phyloP scores from a whole-genome alignment of 805 yeast species.

The Jamesozyma spencerorum region DNA sequence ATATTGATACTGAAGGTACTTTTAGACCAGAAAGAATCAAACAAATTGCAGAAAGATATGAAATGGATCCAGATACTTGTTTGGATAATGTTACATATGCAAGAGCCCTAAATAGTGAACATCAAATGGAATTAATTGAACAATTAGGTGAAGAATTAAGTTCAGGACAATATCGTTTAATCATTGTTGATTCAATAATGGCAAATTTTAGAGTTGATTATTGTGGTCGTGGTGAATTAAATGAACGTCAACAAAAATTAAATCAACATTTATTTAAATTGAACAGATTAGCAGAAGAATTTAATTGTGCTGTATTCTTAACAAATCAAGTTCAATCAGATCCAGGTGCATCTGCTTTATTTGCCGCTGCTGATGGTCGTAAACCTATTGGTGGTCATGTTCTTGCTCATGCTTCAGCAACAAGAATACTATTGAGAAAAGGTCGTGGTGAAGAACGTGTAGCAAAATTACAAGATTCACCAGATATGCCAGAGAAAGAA shows the following conservation, averaged over 20 bases:
- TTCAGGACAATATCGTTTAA: slow-evolving; percentile 53
- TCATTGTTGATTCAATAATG: slow-evolving; percentile 67
- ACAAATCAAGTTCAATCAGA: slow-evolving; percentile 76
- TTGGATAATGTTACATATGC: slow-evolving; percentile 68
- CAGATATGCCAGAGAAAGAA: slow-evolving; percentile 74
- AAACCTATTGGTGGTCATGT: slow-evolving; percentile 82
- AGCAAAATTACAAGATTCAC: slow-evolving; percentile 71
- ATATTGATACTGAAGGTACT: slow-evolving; percentile 75
- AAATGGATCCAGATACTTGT: slow-evolving; percentile 59
- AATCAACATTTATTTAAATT: slow-evolving; percentile 46
- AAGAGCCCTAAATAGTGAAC: slow-evolving; percentile 69
- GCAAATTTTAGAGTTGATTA: slow-evolving; percentile 72
- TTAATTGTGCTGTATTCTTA: slow-evolving; percentile 66
- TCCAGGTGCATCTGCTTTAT: slow-evolving; percentile 71
- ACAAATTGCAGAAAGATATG: slow-evolving; percentile 61
- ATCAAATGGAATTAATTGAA: slow-evolving; percentile 64
- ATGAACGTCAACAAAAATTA: slow-evolving; percentile 65
- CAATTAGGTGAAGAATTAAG: slow-evolving; percentile 58
- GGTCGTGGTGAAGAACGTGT: slow-evolving; percentile 77
- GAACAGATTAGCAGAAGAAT: slow-evolving; percentile 63
- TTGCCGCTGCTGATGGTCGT: slow-evolving; percentile 75
- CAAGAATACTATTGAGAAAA: slow-evolving; percentile 61
- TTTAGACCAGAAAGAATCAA: slow-evolving; percentile 62
- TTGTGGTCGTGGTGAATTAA: slow-evolving; percentile 68
- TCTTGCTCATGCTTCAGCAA: slow-evolving; percentile 72